phyloP scores from a whole-genome alignment of 2,329 filamentous ascomycete genomes.

The Cercospora sp. region DNA sequence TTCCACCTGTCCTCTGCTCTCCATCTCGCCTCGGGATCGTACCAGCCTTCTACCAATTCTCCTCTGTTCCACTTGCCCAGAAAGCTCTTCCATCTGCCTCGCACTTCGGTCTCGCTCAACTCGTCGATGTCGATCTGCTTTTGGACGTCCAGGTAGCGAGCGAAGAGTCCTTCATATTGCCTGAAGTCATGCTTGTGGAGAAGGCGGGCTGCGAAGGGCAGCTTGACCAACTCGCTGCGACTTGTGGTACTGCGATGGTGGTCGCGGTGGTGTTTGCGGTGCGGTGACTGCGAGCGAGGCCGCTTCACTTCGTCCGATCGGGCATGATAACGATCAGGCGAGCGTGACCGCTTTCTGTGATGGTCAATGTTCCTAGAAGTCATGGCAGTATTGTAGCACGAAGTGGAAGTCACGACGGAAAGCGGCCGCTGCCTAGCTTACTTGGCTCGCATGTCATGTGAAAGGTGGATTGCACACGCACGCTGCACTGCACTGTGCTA shows the following conservation, averaged over 20 bases:
- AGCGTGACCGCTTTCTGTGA: conserved; percentile 35
- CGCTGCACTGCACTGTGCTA: neutral
- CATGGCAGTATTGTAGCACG: conserved; percentile 7
- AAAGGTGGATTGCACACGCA: neutral
- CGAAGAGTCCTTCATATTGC: conserved; percentile 70
- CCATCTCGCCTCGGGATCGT: conserved; percentile 72
- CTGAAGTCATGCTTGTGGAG: conserved; percentile 70
- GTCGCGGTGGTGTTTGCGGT: conserved; percentile 20
- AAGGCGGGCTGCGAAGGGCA: conserved; percentile 43
- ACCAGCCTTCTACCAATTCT: conserved; percentile 89
- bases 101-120: conserved; percentile 72
- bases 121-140: conserved; percentile 70
- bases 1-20: conserved; percentile 45
- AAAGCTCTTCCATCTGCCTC: conserved; percentile 92
- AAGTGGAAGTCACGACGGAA: neutral
- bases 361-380: conserved; percentile 23
- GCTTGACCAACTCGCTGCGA: conserved; percentile 14
- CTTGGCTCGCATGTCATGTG: neutral
- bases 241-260: neutral
- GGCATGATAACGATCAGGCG: conserved; percentile 16
- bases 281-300: conserved; percentile 33
- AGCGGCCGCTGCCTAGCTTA: neutral
- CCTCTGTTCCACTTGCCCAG: conserved; percentile 86
- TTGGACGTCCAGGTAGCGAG: conserved; percentile 83
- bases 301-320: conserved; percentile 24